Base-by-base conservation (phyloP, 2,329 filamentous ascomycete genomes). In the Ambrosiella beaveri region DNA sequence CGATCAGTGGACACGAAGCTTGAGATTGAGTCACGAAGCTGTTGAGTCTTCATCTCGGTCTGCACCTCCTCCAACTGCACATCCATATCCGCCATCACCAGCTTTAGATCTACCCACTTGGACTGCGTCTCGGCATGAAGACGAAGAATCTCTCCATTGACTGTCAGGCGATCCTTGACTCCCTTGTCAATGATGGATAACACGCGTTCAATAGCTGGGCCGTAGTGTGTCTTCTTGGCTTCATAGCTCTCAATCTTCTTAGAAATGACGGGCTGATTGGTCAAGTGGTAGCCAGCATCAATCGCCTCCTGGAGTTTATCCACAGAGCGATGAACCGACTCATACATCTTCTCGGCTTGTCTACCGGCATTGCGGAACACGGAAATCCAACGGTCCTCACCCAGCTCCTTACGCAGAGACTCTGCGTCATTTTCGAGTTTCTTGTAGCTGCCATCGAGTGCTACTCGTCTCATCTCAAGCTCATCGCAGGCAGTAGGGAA, bases 281-380 rank as follows among this genome's bases (percentile, higher is more conserved):
- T 85, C 60, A 88, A 71, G 63, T 93, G 85, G 65, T 85, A 76
- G 7, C 83, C 84, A 9, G 80, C 75, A 60, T 95, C 87, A 13
- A 95, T 74, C 3, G 82, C 83, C 66, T 95, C 88, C 62, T 80
- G 82, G 40, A 98, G 75, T 70, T 95, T 95, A 52, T 75, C 71
- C 60, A 94, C 81, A 67, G 89, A 95, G 62, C 91, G 80, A 66
- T 94, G 87, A 19, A 97, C 88, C 2, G 90, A 96, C 64, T 95
- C 88, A 67, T 88, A 91, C 89, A 98, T 95, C 73, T 95, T 95
- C 64, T 93, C 82, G 3, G 93, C 91, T 70, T 96, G 89, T 59
- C 85, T 79, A 12, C 89, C 90, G 13, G 93, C 93, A 63, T 93
- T 91, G 59, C 91, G 82, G 73, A 98, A 98, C 40, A 97, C 90